Evolutionary conservation across 2,329 filamentous ascomycete genomes (phyloP).

Genomic region (Arthrobotrys conoides): DNA sequence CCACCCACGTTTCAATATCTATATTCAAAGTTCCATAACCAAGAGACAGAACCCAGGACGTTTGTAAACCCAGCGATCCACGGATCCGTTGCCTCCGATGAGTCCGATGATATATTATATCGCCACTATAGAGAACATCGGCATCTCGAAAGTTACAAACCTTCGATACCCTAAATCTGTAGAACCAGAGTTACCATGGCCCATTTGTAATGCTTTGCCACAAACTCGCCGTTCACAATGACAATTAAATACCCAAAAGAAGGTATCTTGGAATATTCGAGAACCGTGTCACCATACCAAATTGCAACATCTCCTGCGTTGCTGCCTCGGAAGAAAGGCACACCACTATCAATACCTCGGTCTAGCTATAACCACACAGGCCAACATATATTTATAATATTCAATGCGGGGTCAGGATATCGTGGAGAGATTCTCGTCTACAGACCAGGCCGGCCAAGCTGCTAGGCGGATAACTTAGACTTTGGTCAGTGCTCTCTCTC

Average conservation of each 20-base stretch:
- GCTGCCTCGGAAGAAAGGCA: constrained; percentile 1
- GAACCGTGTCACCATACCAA: not conserved
- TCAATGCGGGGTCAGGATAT: constrained; percentile 18
- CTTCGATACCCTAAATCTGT: not conserved
- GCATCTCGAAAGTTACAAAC: too few species aligned
- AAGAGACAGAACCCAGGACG: too few species aligned
- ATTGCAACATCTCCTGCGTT: constrained; percentile 21
- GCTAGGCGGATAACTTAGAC: not conserved
- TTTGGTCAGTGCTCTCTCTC: constrained; percentile 29
- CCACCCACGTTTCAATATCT: too few species aligned
- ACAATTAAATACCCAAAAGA: not conserved
- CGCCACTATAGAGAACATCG: too few species aligned
- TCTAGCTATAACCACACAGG: constrained; percentile 14
- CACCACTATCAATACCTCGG: constrained; percentile 26
- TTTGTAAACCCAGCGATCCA: too few species aligned
- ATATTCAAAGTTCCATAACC: too few species aligned
- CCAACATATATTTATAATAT: too few species aligned
- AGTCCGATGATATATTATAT: too few species aligned
- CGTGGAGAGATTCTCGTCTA: constrained; percentile 26
- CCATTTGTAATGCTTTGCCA: not conserved
- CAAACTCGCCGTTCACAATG: not conserved
- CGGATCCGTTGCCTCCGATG: too few species aligned
- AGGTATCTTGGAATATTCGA: too few species aligned
- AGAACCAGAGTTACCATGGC: not conserved
- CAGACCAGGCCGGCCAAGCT: too few species aligned